Evolutionary conservation across 1,284 basidiomycete species (phyloP), one percentile per base, ranked within the genome.

Genomic region (Pseudozyma tsukubaensis): DNA sequence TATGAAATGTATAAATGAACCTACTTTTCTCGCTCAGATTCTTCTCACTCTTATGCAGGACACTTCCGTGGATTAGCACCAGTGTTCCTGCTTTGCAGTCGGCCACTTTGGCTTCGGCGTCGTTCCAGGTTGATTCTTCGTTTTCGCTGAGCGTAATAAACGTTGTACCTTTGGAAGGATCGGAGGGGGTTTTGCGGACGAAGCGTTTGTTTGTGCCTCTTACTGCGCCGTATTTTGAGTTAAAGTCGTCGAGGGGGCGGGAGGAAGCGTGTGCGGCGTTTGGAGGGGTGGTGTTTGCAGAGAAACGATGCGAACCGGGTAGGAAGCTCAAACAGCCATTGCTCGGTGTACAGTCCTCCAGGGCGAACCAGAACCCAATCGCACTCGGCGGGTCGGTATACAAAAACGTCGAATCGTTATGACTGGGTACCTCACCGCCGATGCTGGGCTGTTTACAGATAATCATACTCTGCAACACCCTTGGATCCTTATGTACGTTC

Each of bases 331-430:
- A 56, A 47, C 78, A 80, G 0, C 81, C 81, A 45, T 83, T 83
- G 10, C 21, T 34, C 12, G 35, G 21, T 12, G 80, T 78, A 48
- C 80, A 82, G 55, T 89, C 89, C 83, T 98, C 95, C 19, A 98
- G 86, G 7, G 95, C 93, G 62, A 97, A 92, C 96, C 96, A 99
- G 82, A 94, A 93, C 0, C 96, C 96, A 6, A 98, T 88, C 0
- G 96, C 95, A 7, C 90, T 91, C 0, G 93, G 93, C 9, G 96
- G 95, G 51, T 92, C 87, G 4, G 94, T 97, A 85, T 96, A 97
- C 19, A 89, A 81, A 68, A 89, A 89, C 1, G 88, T 89, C 21
- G 86, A 86, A 77, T 89, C 88, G 71, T 88, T 87, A 70, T 88
- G 88, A 13, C 80, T 79, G 6, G 86, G 86, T 18, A 81, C 79